These are phyloP conservation scores for Aspergillus sp. DNA, from an alignment of 2,329 filamentous ascomycete genomes.

Conservation along the genomic window DNA sequence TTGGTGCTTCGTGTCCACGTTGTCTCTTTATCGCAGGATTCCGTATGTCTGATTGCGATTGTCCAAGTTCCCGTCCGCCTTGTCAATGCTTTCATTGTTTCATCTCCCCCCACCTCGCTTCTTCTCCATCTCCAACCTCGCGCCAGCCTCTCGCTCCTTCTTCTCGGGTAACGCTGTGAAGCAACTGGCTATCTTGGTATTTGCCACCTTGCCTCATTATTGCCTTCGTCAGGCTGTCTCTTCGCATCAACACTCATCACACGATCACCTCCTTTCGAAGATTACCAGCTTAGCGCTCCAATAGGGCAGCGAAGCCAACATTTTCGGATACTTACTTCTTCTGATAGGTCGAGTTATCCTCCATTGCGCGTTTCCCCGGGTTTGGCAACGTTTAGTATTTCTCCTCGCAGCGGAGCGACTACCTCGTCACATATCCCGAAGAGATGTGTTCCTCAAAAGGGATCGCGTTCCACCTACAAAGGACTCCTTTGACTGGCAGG, in stretches of 20 bases:
- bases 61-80: background rate
- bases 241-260: constrained; percentile 4
- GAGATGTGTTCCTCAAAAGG: background rate
- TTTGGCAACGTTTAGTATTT: background rate
- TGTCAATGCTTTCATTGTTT: background rate
- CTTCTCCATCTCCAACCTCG: background rate
- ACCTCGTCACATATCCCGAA: background rate
- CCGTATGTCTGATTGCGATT: background rate
- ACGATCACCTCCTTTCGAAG: background rate
- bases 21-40: background rate
- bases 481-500: background rate
- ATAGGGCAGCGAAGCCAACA: background rate
- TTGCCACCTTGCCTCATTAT: constrained; percentile 17
- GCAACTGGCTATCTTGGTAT: background rate
- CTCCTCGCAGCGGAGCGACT: background rate
- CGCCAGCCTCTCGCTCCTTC: background rate
- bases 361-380: background rate
- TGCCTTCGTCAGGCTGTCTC: constrained; percentile 9
- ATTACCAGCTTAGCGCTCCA: constrained; percentile 3
- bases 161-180: too few relatives aligned
- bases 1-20: background rate
- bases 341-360: background rate
- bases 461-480: background rate
- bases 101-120: background rate
- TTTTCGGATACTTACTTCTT: background rate